phyloP scores from a whole-genome alignment of 176 grass and related monocot species.

The Bothriochloa decipiens region DNA sequence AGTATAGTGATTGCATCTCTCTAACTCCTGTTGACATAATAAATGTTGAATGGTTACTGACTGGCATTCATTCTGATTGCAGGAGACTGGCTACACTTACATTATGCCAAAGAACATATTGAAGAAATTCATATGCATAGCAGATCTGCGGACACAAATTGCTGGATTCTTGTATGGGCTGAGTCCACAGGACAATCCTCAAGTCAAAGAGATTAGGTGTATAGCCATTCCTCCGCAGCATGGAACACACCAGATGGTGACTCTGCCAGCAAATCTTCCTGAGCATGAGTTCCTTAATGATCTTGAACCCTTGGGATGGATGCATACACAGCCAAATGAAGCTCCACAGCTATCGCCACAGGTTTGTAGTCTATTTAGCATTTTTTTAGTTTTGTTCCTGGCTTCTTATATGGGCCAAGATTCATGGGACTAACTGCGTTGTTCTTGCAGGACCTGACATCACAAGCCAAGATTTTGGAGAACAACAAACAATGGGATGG shows the following conservation, averaged over 20 bases:
- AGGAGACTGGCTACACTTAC: constrained; percentile 99
- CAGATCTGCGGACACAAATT: constrained; percentile 93
- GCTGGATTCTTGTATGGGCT: constrained; percentile 86
- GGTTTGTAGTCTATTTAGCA: constrained; percentile 45
- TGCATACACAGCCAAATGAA: constrained; percentile 98
- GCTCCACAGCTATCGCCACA: constrained; percentile 97
- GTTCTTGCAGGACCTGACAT: constrained; percentile 78
- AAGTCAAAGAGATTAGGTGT: constrained; percentile 97
- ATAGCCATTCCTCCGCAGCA: constrained; percentile 89
- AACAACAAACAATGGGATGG: constrained; percentile 97
- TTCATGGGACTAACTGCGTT: constrained; percentile 28
- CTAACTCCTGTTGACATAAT: background rate
- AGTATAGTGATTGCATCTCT: constrained; percentile 14
- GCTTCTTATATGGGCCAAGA: background rate
- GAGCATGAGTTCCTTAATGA: constrained; percentile 98
- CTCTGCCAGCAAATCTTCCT: constrained; percentile 83
- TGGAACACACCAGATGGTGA: constrained; percentile 97
- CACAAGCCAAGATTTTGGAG: constrained; percentile 81
- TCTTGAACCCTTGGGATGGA: constrained; percentile 91
- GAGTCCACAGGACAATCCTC: constrained; percentile 95
- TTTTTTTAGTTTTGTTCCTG: background rate
- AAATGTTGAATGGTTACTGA: constrained; percentile 19
- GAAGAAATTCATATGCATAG: constrained; percentile 99
- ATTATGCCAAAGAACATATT: constrained; percentile 99
- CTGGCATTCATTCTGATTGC: constrained; percentile 35